Evolutionary conservation across 495 filamentous ascomycete species (phyloP).

Genomic region (Terfezia boudieri): DNA sequence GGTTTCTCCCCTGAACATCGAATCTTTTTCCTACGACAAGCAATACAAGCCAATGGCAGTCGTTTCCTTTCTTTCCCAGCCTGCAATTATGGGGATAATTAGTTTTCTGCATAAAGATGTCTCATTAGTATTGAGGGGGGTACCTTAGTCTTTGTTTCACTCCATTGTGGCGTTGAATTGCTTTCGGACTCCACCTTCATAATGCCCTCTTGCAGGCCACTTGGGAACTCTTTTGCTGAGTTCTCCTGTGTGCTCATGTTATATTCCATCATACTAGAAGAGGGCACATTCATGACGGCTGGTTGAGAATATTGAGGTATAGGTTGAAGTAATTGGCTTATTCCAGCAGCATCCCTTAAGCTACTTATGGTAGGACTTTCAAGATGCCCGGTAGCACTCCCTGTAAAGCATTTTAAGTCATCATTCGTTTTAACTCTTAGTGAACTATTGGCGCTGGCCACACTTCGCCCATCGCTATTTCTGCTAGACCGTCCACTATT

Average conservation of each 20-base stretch:
- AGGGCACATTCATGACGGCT: not conserved
- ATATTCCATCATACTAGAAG: not conserved
- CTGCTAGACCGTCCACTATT: no score
- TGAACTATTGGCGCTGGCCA: no score
- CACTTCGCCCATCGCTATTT: no score
- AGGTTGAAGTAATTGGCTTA: no score
- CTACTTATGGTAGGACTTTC: no score
- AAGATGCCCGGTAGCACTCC: no score
- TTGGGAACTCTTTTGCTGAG: not conserved
- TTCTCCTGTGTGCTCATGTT: not conserved
- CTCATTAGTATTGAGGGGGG: not conserved
- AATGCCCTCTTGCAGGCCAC: not conserved
- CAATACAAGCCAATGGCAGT: slow-evolving; percentile 83
- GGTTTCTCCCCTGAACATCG: slow-evolving; percentile 95
- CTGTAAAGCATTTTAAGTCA: no score
- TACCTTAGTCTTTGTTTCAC: slow-evolving; percentile 77
- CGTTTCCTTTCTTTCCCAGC: slow-evolving; percentile 92
- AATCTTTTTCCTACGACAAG: slow-evolving; percentile 91
- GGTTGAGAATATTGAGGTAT: no score
- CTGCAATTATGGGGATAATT: slow-evolving; percentile 7
- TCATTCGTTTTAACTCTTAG: no score
- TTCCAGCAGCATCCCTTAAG: no score
- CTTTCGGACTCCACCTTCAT: slow-evolving; percentile 9
- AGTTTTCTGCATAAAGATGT: not conserved
- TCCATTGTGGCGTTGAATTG: slow-evolving; percentile 39